Base-by-base conservation (phyloP, 2,329 filamentous ascomycete genomes). In the Thermothelomyces thermophilus region DNA sequence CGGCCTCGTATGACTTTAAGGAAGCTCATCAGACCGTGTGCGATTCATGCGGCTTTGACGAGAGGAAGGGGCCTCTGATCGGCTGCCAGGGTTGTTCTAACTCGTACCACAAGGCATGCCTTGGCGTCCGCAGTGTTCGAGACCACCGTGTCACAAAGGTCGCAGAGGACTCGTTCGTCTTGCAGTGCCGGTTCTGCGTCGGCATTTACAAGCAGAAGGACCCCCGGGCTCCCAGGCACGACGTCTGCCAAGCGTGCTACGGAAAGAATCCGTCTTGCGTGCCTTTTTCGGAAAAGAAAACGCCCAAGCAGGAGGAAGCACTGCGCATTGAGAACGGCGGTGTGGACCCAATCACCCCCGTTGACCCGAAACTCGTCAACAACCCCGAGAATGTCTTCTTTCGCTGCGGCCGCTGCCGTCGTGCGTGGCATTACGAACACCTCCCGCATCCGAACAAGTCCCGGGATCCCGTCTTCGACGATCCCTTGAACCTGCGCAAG, bases 141-240 rank as follows among this genome's bases (percentile, higher is more conserved):
- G 89, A 95, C n/a, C 93, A 97, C 64, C 71, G 93, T 31, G 88
- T 88, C 9, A 97, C 90, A 20, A 98, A 97, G 65, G 68, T 96
- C 46, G 83, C 74, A 2, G 73, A 84, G 1, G 81, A 84, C 2
- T 69, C 84, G 33, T 97, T 95, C 59, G 83, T 98, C 14, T 71
- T 98, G 34, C 93, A 98, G 64, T 98, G 93, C 69, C 84, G 83
- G 57, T 86, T 83, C 50, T 98, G 93, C 64, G 77, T 97, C 54
- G 84, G 84, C 3, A 63, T 76, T 17, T 76, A 82, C 40, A 71
- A 73, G 53, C 82, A 82, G 62, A 90, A 86, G 60, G 88, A 96
- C 56, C 55, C 61, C 0, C 75, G 72, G 16, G 82, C 84, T 1
- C 90, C 93, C 0, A 76, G 82, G 53, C 76, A 89, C 40, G 81